These are phyloP conservation scores for Alliaria petiolata DNA, from an alignment of 345 rosid species.

Conservation along the genomic window DNA sequence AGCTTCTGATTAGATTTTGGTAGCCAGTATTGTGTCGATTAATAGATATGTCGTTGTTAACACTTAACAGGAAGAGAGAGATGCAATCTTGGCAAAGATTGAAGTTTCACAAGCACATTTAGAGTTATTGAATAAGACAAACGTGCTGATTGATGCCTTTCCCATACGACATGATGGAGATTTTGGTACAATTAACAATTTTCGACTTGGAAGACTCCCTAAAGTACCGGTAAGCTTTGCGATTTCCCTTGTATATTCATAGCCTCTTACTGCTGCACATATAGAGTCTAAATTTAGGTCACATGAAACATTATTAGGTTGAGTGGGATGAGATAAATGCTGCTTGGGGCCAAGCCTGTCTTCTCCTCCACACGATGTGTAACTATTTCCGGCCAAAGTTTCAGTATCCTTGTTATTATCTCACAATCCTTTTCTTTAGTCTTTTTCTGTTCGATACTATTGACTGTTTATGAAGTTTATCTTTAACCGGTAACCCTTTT, in stretches of 20 bases:
- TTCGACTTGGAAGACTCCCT: slow-evolving; percentile 96
- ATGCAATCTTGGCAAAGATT: slow-evolving; percentile 87
- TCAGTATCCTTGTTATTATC: slow-evolving; percentile 66
- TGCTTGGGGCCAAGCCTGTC: slow-evolving; percentile 99
- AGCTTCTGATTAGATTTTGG: neutral
- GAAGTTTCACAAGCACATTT: slow-evolving; percentile 98
- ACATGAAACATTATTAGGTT: slow-evolving; percentile 50
- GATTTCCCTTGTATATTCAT: neutral
- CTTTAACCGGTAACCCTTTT: slow-evolving; percentile 41
- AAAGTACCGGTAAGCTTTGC: slow-evolving; percentile 57
- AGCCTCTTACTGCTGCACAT: too few relatives aligned
- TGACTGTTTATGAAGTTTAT: slow-evolving; percentile 1
- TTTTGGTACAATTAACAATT: slow-evolving; percentile 97
- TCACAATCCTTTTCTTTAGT: neutral
- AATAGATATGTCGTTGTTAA: slow-evolving; percentile 8
- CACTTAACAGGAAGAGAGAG: slow-evolving; percentile 98
- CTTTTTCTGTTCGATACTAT: neutral
- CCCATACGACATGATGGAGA: slow-evolving; percentile 95
- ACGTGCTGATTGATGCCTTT: slow-evolving; percentile 87
- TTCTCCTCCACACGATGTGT: slow-evolving; percentile 95
- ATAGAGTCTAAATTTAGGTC: neutral
- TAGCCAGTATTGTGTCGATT: slow-evolving; percentile 6
- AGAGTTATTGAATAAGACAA: slow-evolving; percentile 83
- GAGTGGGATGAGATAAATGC: slow-evolving; percentile 99
- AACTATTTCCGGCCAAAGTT: slow-evolving; percentile 88